Evolutionary conservation across 768 basidiomycete species (phyloP).

Genomic region (Lentinus tigrinus): DNA sequence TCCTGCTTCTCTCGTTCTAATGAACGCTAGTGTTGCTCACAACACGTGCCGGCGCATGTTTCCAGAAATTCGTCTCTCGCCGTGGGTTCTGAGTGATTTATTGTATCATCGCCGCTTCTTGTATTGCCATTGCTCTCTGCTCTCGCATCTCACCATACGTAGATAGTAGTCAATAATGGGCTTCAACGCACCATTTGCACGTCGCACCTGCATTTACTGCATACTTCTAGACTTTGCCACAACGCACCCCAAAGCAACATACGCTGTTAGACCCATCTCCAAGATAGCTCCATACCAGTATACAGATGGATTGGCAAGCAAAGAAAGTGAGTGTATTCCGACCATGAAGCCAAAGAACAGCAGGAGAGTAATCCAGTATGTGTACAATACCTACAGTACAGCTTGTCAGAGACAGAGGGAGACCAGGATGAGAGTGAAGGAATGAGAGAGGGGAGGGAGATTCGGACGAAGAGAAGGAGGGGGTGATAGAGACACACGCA

Average conservation of each 20-base stretch:
- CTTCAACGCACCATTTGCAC: constrained; percentile 14
- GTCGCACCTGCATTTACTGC: not conserved
- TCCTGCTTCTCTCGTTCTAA: not conserved
- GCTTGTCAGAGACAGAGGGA: not conserved
- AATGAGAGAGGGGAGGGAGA: not conserved
- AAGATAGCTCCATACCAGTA: too few species aligned
- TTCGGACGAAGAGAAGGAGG: not conserved
- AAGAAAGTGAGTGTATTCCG: not conserved
- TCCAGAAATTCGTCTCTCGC: constrained; percentile 35
- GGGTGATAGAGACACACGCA: not conserved
- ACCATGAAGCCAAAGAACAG: not conserved
- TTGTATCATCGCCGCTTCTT: constrained; percentile 11
- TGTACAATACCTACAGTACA: constrained; percentile 13
- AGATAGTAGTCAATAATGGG: not conserved
- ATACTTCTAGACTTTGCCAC: too few species aligned
- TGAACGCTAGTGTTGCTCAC: not conserved
- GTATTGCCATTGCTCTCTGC: constrained; percentile 10
- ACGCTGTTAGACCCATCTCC: too few species aligned
- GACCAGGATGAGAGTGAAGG: not conserved
- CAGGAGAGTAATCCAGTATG: not conserved
- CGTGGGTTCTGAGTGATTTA: constrained; percentile 24
- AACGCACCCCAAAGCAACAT: too few species aligned
- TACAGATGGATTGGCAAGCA: not conserved
- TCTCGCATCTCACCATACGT: not conserved
- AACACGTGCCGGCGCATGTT: too few species aligned